phyloP scores from a whole-genome alignment of 2,329 filamentous ascomycete species.

The Chaetomium sp. region DNA sequence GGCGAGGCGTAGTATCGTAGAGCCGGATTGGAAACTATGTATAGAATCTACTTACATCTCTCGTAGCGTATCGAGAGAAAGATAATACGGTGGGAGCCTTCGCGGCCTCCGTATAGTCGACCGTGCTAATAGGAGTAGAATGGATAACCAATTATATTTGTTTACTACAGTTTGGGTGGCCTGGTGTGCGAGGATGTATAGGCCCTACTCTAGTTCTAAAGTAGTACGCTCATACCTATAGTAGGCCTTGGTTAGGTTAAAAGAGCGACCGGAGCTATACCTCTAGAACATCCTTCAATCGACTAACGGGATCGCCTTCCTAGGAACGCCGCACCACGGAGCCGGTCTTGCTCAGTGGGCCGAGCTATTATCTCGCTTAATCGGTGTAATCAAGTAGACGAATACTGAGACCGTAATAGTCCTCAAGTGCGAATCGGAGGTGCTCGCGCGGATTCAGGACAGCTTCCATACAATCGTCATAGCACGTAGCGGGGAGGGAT shows the following conservation, averaged over 20 bases:
- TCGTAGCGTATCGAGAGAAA: no score
- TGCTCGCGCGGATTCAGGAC: conserved; percentile 19
- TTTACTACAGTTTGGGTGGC: conserved; percentile 36
- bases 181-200: conserved; percentile 37
- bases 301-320: conserved; percentile 40
- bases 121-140: conserved; percentile 22
- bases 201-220: not conserved
- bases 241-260: conserved; percentile 33
- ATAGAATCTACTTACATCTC: not conserved
- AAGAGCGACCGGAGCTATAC: conserved; percentile 34
- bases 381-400: conserved; percentile 38
- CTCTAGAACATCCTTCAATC: conserved; percentile 34
- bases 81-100: no score
- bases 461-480: conserved; percentile 13
- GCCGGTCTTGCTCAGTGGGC: conserved; percentile 39
- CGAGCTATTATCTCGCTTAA: conserved; percentile 32
- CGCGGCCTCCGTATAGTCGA: no score
- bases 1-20: no score
- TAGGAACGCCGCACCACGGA: conserved; percentile 44
- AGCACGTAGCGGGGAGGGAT: conserved; percentile 1
- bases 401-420: conserved; percentile 35
- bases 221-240: conserved; percentile 9
- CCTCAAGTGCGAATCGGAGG: conserved; percentile 36
- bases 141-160: conserved; percentile 34
- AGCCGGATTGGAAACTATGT: no score